Evolutionary conservation across 176 grass and related monocot species (phyloP), one percentile per base, ranked within the genome.

Genomic region (Avena sativa): DNA sequence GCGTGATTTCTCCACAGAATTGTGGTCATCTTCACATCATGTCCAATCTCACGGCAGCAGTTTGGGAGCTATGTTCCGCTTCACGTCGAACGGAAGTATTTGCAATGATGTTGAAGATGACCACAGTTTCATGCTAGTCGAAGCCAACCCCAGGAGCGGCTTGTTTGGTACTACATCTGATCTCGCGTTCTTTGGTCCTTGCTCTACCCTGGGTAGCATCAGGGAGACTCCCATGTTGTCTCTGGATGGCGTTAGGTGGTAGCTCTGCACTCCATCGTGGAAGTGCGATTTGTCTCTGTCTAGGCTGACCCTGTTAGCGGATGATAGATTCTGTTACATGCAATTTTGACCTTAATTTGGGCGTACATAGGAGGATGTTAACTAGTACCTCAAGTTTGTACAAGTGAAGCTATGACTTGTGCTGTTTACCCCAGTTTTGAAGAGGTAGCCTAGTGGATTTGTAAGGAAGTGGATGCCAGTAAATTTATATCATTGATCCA

Each of bases 121-220:
- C 12, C 53, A 32, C 21, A 64, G 73, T 61, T 21, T 51, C 6
- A 25, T 83, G 23, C 61, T 80, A 84, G 83, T 79, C 28, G 78
- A 86, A 83, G 62, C 47, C n/a, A 74, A 88, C 13, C 60, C 61
- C 40, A 79, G 70, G 20, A 74, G 58, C 4, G 17, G 43, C 51
- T 50, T 84, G 65, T 86, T 85, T 64, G 55, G 60, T 67, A 32
- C 74, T 67, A 32, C 74, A 48, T 76, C 75, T 70, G 81, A 84
- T 87, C 19, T 71, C 8, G 19, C 68, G 20, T 62, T 80, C 16
- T 87, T 87, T 51, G 71, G 59, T 87, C 79, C 67, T 51, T 47
- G 47, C 74, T 87, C 51, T 75, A 57, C 50, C 77, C 19, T 84
- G 69, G 91, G 84, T 86, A 70, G 56, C 74, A 76, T 76, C 51